Evolutionary conservation across 768 basidiomycete species (phyloP), one percentile per base, ranked within the genome.

Genomic region (Pleurotus giganteus): DNA sequence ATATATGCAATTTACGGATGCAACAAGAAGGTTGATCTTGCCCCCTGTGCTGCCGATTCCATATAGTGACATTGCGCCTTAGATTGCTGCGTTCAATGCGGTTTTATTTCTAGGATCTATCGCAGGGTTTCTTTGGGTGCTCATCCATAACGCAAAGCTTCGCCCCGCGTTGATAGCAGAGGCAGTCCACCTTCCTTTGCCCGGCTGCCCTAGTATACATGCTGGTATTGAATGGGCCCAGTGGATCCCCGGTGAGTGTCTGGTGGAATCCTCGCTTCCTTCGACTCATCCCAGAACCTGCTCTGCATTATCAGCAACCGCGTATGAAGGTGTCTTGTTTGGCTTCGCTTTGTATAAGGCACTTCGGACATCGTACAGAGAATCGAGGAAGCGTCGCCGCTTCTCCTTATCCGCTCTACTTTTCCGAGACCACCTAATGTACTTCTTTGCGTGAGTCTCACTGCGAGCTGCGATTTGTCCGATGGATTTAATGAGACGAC

Each of bases 401-500:
- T 44, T 68, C 11, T 67, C 70, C 5, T 56, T 80, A 4, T 70
- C 68, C 37, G 58, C 58, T 1, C 32, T 78, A 11, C 54, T 80
- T 1, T 42, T 80, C n/a, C 65, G 73, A 2, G 77, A 79, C 54
- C 78, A 79, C 53, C 60, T 77, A 6, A 45, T 74, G 2, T 78
- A 79, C 60, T 79, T 79, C 57, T 67, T 76, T 23, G 70, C 69
- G 77, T 77, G 34, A 44, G 61, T 60, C 8, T 3, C 3, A 34
- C 21, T 27, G n/a, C n/a, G n/a, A n/a, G n/a, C n/a, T n/a, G n/a
- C n/a, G n/a, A n/a, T n/a, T n/a, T n/a, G n/a, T n/a, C n/a, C n/a
- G n/a, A n/a, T 54, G n/a, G n/a, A n/a, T n/a, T n/a, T n/a, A n/a
- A n/a, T n/a, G n/a, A n/a, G n/a, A n/a, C n/a, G n/a, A n/a, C 13